Conservation (phyloP, 225 moss, liverwort and hornwort genomes). For the Pseudisothecium myosuroides region DNA sequence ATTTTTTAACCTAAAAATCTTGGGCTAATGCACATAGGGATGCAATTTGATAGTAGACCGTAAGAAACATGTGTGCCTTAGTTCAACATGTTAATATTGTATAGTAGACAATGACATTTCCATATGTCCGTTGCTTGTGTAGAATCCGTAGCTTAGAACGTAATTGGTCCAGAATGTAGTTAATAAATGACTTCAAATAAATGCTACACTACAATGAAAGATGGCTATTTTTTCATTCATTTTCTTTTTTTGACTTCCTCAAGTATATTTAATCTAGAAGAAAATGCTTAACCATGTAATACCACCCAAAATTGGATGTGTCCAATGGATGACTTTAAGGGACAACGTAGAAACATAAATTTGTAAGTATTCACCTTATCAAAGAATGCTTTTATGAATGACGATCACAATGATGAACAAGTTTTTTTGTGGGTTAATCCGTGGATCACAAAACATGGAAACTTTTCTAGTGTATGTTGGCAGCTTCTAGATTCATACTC, state of each 20-base stretch:
- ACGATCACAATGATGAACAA: not conserved
- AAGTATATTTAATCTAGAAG: not conserved
- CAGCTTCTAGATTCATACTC: not conserved
- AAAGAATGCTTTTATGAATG: not conserved
- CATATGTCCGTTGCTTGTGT: rapidly evolving
- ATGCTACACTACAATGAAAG: not conserved
- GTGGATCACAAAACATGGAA: not conserved
- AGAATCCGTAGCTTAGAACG: rapidly evolving
- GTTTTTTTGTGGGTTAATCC: not conserved
- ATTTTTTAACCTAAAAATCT: not conserved
- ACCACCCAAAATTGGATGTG: rapidly evolving
- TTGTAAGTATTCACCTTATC: not conserved
- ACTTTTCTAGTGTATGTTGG: not conserved
- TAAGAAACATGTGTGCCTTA: not conserved
- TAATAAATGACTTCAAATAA: not conserved
- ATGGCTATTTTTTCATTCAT: not conserved
- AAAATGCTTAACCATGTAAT: not conserved
- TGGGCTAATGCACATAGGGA: rapidly evolving
- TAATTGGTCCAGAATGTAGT: not conserved
- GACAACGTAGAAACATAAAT: not conserved
- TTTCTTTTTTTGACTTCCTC: not conserved
- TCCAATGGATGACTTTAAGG: not conserved
- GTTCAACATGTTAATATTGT: not conserved
- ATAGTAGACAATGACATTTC: not conserved
- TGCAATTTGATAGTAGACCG: not conserved